phyloP scores from a whole-genome alignment of 371 early-diverging fungal genomes.

The Phascolomyces articulosus region DNA sequence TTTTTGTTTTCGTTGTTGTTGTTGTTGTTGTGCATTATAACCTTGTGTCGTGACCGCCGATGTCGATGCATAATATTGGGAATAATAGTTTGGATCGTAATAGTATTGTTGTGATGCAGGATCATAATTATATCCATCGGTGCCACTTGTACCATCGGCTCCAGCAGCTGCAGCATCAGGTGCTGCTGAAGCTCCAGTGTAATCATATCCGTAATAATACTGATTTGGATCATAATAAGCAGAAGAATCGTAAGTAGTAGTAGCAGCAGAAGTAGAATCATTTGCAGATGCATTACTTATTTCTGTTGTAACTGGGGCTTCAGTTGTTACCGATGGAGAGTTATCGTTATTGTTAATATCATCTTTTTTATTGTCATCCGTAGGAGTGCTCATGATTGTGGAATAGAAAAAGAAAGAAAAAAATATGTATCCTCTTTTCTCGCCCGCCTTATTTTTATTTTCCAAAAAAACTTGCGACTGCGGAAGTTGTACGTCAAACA shows the following conservation, averaged over 20 bases:
- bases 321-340: no score
- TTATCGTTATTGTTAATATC: neutral
- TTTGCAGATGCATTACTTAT: conserved; percentile 4
- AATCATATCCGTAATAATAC: conserved; percentile 36
- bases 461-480: no score
- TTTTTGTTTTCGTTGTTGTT: conserved; percentile 13
- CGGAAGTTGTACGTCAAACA: no score
- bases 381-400: neutral
- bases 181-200: conserved; percentile 19
- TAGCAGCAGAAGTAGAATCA: neutral
- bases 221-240: conserved; percentile 26
- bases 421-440: no score
- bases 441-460: no score
- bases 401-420: neutral
- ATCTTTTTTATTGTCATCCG: neutral
- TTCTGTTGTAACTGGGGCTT: neutral
- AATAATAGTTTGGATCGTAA: conserved; percentile 39
- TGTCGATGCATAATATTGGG: conserved; percentile 29
- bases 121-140: conserved; percentile 19
- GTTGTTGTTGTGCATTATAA: conserved; percentile 1
- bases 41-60: neutral
- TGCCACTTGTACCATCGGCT: conserved; percentile 11
- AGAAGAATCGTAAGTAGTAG: conserved; percentile 9
- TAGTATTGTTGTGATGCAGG: conserved; percentile 18
- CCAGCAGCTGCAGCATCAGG: no score